phyloP scores from a whole-genome alignment of 73 alveolate genomes.

The Paramecium octaurelia region DNA sequence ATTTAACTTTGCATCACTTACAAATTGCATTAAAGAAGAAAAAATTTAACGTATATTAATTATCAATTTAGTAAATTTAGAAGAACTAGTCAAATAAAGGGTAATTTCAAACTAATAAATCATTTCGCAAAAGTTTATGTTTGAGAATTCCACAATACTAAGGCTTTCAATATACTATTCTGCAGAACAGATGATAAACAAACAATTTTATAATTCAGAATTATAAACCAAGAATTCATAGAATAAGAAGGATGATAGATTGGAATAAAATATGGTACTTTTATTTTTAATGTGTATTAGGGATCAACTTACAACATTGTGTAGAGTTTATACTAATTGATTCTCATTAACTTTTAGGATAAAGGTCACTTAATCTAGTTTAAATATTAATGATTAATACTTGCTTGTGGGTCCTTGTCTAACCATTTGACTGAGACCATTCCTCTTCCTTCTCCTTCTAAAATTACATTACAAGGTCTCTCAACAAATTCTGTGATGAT shows the following conservation, averaged over 20 bases:
- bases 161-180: neutral
- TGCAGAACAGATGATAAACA: neutral
- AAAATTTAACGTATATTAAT: neutral
- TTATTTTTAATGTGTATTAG: neutral
- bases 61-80: neutral
- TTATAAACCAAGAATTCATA: neutral
- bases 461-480: slow-evolving; percentile 11
- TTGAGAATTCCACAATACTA: too few species aligned
- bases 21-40: neutral
- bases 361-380: neutral
- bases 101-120: neutral
- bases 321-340: neutral
- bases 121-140: too few species aligned
- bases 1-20: neutral
- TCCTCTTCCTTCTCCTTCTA: slow-evolving; percentile 40
- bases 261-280: too few species aligned
- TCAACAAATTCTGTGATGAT: slow-evolving; percentile 30
- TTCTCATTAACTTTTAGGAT: neutral
- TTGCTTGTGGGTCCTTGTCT: neutral
- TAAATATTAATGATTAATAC: neutral
- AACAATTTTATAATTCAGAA: neutral
- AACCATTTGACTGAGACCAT: slow-evolving; percentile 23
- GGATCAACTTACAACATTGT: neutral
- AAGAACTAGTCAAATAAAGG: neutral
- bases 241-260: neutral